A percentile compares a stretch with the other conserved stretches of the same genome.
These are phyloP conservation scores for Fusarium buxicola DNA, from an alignment of 2,329 filamentous ascomycete species.

Conservation along the genomic window DNA sequence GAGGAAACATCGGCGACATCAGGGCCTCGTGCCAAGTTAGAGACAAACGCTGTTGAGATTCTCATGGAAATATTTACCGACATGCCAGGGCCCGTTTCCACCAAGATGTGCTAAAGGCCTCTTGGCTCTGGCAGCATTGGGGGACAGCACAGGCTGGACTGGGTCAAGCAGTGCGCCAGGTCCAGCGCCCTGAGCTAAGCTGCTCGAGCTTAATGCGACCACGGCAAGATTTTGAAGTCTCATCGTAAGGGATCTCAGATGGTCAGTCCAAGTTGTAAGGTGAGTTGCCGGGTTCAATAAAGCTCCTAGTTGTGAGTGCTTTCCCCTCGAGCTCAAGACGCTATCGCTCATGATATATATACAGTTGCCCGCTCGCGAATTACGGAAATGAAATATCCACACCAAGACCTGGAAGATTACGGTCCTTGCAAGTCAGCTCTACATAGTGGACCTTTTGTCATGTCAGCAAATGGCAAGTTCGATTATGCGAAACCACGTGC, in stretches of 20 bases:
- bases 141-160: constrained; percentile 43
- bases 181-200: neutral
- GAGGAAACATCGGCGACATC: constrained; percentile 67
- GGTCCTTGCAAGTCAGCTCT: too few relatives aligned
- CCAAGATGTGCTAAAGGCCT: constrained; percentile 62
- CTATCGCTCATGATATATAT: constrained; percentile 3
- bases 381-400: constrained; percentile 20
- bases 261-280: neutral
- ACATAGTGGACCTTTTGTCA: too few relatives aligned
- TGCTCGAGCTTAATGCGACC: constrained; percentile 4
- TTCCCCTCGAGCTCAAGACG: neutral
- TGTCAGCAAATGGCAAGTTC: too few relatives aligned
- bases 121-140: constrained; percentile 45
- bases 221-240: neutral
- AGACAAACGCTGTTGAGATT: neutral
- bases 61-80: constrained; percentile 51
- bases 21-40: constrained; percentile 53
- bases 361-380: neutral
- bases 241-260: neutral
- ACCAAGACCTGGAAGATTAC: neutral
- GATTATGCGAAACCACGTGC: constrained; percentile 14
- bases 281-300: neutral
- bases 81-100: constrained; percentile 65
- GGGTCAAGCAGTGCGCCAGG: constrained; percentile 44
- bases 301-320: too few relatives aligned